Evolutionary conservation across 2,329 filamentous ascomycete species (phyloP).

Genomic region (Sarocladiaceae sp.): DNA sequence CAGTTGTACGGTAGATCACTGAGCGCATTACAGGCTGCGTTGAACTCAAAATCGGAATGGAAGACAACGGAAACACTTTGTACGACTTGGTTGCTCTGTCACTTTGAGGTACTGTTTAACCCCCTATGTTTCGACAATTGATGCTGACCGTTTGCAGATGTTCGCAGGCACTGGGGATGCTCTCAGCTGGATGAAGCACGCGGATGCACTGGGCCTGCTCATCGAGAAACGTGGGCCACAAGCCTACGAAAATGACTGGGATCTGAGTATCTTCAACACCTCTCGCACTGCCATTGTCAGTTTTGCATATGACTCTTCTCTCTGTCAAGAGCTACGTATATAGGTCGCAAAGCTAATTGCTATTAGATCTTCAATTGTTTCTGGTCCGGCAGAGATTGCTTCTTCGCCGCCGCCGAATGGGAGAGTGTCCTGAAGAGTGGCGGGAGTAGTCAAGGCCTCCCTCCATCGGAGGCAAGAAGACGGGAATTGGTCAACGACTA

Average conservation of each 20-base stretch:
- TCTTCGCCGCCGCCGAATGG: constrained; percentile 1
- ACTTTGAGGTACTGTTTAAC: constrained; percentile 7
- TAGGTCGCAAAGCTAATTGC: background rate
- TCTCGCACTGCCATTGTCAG: constrained; percentile 7
- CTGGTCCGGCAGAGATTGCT: constrained; percentile 8
- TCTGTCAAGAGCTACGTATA: background rate
- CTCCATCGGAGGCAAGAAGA: background rate
- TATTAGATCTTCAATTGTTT: constrained; percentile 10
- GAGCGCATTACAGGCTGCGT: constrained; percentile 1
- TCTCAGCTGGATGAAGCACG: constrained; percentile 10
- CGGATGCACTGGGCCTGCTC: background rate
- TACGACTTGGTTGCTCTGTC: constrained; percentile 5
- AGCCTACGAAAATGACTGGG: constrained; percentile 3
- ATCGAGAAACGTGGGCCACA: constrained; percentile 7
- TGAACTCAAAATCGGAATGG: constrained; percentile 9
- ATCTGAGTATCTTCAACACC: constrained; percentile 2
- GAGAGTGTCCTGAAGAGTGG: constrained; percentile 4
- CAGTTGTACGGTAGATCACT: constrained; percentile 6
- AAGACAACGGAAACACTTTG: constrained; percentile 8
- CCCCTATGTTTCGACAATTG: background rate
- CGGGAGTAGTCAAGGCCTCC: background rate
- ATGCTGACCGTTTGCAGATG: constrained; percentile 1
- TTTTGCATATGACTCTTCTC: background rate
- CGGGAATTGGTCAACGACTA: constrained; percentile 1
- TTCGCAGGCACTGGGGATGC: constrained; percentile 8